Conservation (phyloP, 116 monocot genomes). For the Trichopus zeylanicus region DNA sequence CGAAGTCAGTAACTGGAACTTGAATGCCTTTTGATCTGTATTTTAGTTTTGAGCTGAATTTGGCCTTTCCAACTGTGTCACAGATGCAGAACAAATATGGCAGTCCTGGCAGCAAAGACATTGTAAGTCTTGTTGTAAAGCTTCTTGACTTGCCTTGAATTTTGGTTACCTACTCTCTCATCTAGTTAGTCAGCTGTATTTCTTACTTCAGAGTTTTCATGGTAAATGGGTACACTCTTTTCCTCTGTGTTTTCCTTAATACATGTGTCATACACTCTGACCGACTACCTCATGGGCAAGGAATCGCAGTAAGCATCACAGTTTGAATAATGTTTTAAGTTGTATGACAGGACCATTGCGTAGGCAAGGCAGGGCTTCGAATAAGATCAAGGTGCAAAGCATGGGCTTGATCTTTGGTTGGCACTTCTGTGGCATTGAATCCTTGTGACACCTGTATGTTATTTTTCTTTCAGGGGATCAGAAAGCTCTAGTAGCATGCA, state of each 20-base stretch:
- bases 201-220: no score
- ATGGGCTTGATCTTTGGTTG: not conserved
- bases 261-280: no score
- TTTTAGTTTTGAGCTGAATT: conserved; percentile 5
- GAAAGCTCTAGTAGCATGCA: conserved; percentile 24
- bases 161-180: not conserved
- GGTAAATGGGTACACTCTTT: no score
- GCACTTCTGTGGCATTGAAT: not conserved
- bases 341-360: conserved; percentile 45
- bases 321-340: not conserved
- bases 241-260: no score
- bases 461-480: conserved; percentile 22
- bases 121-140: conserved; percentile 30
- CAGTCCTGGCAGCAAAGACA: conserved; percentile 33
- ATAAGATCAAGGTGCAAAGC: conserved; percentile 45
- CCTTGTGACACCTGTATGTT: not conserved
- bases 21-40: not conserved
- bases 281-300: no score
- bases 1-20: conserved; percentile 9
- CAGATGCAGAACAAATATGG: conserved; percentile 98
- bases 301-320: no score
- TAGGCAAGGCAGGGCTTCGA: conserved; percentile 60
- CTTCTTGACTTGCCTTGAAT: not conserved
- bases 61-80: not conserved
- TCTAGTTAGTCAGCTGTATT: no score